Base-by-base conservation (phyloP, 176 grass and related monocot species). In the Phoenix roebelenii region DNA sequence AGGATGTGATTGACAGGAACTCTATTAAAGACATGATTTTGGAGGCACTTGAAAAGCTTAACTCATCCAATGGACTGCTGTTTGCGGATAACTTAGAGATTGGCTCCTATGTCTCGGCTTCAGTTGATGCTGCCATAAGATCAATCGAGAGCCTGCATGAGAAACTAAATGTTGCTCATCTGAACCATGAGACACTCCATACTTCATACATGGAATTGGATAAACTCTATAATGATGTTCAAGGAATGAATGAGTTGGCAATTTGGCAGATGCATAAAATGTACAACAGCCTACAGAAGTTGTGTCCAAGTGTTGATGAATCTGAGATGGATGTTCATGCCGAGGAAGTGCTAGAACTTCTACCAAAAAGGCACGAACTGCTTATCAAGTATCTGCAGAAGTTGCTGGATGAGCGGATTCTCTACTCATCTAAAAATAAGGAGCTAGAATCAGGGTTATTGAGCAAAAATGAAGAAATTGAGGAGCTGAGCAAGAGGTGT, bases 381-480 rank as follows among this genome's bases (percentile, higher is more conserved):
- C 68, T 83, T 52, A 48, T 74, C 1, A 67, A 85, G 48, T 69
- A 80, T 79, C 71, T 88, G 59, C 83, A 82, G 76, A 87, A 70
- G 59, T 56, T 91, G 30, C 66, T 98, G 66, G 72, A 77, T 50
- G 78, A 88, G 6, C 62, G 22, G 19, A 66, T 68, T 49, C 62
- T 54, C 35, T 55, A 83, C 51, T 61, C 76, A 74, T 73, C 84
- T 64, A 80, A 62, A 25, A 79, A 74, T 68, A 71, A 64, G 25
- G 82, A 83, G 29, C 55, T 97, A 61, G 84, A 98, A 52, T 76
- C 66, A 15, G 73, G 65, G 49, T 62, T 98, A 53, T 67, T 72
- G 49, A 72, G 52, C 60, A 91, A 92, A 92, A 82, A 76, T 51
- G 54, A 88, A 85, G 84, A 92, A 83, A 63, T 72, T 52, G 78